These are phyloP conservation scores for Phytophthora lateralis DNA, from an alignment of 352 stramenopile species.

Conservation along the genomic window DNA sequence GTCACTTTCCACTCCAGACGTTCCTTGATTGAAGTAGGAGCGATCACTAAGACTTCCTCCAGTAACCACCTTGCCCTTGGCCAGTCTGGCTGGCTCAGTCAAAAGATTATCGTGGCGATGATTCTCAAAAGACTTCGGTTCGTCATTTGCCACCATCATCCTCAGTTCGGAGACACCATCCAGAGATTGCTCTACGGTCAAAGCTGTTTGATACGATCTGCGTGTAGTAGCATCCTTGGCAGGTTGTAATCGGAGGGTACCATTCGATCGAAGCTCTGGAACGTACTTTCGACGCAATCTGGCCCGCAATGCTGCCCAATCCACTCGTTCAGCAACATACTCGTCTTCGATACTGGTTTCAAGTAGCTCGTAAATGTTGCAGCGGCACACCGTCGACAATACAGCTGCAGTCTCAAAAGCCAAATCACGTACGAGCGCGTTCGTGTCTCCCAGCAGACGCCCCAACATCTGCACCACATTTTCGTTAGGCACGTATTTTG, in stretches of 20 bases:
- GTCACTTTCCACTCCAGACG: not conserved
- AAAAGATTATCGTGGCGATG: not conserved
- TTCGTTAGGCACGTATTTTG: constrained; percentile 24
- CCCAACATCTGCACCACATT: constrained; percentile 47
- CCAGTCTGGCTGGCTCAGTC: not conserved
- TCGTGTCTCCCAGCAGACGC: constrained; percentile 56
- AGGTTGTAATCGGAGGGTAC: constrained; percentile 27
- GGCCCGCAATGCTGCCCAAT: constrained; percentile 49
- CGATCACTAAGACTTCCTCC: constrained; percentile 49
- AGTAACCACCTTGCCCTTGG: constrained; percentile 8
- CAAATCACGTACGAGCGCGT: constrained; percentile 42
- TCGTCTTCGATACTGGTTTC: constrained; percentile 60
- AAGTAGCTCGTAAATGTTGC: constrained; percentile 52
- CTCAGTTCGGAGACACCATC: constrained; percentile 46
- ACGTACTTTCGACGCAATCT: constrained; percentile 45
- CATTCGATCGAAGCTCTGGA: constrained; percentile 44
- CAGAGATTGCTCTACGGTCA: constrained; percentile 42
- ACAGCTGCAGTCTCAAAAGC: constrained; percentile 54
- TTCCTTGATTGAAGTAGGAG: constrained; percentile 38
- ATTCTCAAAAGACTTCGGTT: not conserved
- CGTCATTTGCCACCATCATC: constrained; percentile 32
- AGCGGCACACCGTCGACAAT: constrained; percentile 31
- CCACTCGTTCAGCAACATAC: constrained; percentile 52
- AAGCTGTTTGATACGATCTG: constrained; percentile 6
- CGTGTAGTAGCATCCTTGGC: constrained; percentile 2